Percentiles rank a stretch among this genome's conserved stretches.
phyloP scores from a whole-genome alignment of 176 grass and related monocot genomes.

The Phoenix roebelenii region DNA sequence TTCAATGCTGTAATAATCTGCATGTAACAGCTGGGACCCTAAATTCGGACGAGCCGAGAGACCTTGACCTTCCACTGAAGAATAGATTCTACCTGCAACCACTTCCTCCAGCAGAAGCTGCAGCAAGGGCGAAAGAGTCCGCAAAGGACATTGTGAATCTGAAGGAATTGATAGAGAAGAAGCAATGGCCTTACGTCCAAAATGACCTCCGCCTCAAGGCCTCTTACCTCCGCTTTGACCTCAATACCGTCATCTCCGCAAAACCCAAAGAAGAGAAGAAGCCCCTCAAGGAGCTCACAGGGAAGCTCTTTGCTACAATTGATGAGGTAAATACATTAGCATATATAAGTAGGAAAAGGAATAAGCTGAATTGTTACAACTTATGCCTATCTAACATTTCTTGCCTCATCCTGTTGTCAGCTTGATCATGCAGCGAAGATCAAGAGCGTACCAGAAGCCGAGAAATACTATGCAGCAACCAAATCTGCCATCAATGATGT shows the following conservation, averaged over 20 bases:
- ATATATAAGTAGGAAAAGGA: no score
- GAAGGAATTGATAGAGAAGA: constrained; percentile 82
- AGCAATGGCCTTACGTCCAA: constrained; percentile 79
- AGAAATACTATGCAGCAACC: constrained; percentile 59
- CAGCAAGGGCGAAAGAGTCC: constrained; percentile 61
- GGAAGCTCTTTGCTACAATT: constrained; percentile 65
- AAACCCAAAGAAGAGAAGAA: constrained; percentile 95
- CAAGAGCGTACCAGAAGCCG: constrained; percentile 67
- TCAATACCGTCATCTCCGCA: constrained; percentile 73
- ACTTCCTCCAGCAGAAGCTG: constrained; percentile 41
- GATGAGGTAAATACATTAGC: constrained; percentile 29
- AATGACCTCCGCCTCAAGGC: constrained; percentile 82
- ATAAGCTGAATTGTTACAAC: background rate
- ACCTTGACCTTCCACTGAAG: constrained; percentile 46
- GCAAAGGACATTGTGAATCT: constrained; percentile 79
- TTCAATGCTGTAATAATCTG: no score
- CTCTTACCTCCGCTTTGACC: constrained; percentile 67
- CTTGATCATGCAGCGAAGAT: constrained; percentile 96
- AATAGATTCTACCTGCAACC: constrained; percentile 74
- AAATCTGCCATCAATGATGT: constrained; percentile 55
- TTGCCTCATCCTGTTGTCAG: constrained; percentile 23
- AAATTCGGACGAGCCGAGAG: constrained; percentile 72
- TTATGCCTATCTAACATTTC: constrained; percentile 6
- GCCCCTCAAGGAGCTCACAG: constrained; percentile 49
- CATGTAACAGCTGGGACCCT: constrained; percentile 43